Percentiles rank a stretch among this genome's conserved stretches.
Conservation (phyloP, 139 green algal genomes). For the Coelastrella sp. region DNA sequence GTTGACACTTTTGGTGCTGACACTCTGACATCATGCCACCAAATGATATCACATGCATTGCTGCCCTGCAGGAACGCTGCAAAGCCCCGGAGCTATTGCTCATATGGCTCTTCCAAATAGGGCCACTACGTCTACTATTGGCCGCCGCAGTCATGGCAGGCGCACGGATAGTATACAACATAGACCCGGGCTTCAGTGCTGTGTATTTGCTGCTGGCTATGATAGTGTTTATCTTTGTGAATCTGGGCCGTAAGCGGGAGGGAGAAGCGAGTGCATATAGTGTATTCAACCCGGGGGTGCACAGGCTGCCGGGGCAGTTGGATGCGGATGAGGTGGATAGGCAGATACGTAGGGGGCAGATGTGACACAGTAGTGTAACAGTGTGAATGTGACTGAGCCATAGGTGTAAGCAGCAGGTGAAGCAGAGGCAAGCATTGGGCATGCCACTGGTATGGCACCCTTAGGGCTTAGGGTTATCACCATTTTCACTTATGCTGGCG, state of each 20-base stretch:
- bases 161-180: constrained; percentile 11
- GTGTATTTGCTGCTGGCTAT: constrained; percentile 54
- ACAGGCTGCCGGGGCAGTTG: constrained; percentile 68
- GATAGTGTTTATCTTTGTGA: constrained; percentile 57
- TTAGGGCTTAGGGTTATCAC: too few relatives aligned
- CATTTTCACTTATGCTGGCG: too few relatives aligned
- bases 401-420: too few relatives aligned
- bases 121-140: constrained; percentile 13
- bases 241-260: constrained; percentile 57
- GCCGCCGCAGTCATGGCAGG: constrained; percentile 27
- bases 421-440: too few relatives aligned
- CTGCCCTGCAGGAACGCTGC: constrained; percentile 13
- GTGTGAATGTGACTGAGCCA: too few relatives aligned
- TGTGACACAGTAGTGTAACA: constrained; percentile 37
- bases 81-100: constrained; percentile 50
- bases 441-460: too few relatives aligned
- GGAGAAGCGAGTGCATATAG: constrained; percentile 63
- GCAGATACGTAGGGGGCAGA: constrained; percentile 66
- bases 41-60: too few relatives aligned
- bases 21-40: too few relatives aligned
- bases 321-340: constrained; percentile 68
- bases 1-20: too few relatives aligned
- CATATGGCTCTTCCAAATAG: constrained; percentile 51
- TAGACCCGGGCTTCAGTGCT: constrained; percentile 45
- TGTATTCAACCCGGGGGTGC: constrained; percentile 71